These are phyloP conservation scores for Oryza brachyantha DNA, from an alignment of 176 grass and related monocot genomes.

Conservation along the genomic window DNA sequence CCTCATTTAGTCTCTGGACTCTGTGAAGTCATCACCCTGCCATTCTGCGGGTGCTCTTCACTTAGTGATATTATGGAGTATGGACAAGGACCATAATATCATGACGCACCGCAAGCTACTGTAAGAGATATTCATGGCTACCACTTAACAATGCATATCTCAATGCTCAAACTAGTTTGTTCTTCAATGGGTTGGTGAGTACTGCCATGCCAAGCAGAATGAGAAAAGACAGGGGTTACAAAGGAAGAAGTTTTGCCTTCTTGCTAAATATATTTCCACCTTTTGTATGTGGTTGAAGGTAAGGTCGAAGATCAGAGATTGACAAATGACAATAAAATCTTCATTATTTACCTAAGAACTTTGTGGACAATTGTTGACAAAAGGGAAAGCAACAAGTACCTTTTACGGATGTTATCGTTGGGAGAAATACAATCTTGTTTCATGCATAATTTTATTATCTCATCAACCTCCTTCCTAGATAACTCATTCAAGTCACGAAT, in stretches of 20 bases:
- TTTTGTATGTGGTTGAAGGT: neutral
- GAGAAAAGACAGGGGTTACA: neutral
- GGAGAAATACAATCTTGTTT: constrained; percentile 57
- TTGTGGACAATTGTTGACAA: neutral
- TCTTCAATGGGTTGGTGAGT: neutral
- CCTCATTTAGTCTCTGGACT: too few species aligned
- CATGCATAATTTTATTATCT: constrained; percentile 60
- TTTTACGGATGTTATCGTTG: constrained; percentile 50
- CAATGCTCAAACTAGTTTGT: neutral
- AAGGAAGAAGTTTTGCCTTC: neutral
- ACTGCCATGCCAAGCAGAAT: neutral
- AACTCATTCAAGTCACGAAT: constrained; percentile 54
- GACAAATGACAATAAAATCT: constrained; percentile 1
- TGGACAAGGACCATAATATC: neutral
- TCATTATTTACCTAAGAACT: neutral
- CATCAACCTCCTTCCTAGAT: constrained; percentile 57
- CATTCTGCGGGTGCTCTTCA: too few species aligned
- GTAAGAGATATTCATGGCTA: neutral
- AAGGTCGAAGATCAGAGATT: neutral
- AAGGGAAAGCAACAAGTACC: constrained; percentile 14
- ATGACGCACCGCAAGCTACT: neutral
- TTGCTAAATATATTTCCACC: neutral
- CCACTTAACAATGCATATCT: constrained; percentile 1
- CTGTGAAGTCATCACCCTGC: too few species aligned
- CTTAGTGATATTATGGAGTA: too few species aligned